These are phyloP conservation scores for Exophiala alcalophila DNA, from an alignment of 2,329 filamentous ascomycete genomes.

Conservation along the genomic window DNA sequence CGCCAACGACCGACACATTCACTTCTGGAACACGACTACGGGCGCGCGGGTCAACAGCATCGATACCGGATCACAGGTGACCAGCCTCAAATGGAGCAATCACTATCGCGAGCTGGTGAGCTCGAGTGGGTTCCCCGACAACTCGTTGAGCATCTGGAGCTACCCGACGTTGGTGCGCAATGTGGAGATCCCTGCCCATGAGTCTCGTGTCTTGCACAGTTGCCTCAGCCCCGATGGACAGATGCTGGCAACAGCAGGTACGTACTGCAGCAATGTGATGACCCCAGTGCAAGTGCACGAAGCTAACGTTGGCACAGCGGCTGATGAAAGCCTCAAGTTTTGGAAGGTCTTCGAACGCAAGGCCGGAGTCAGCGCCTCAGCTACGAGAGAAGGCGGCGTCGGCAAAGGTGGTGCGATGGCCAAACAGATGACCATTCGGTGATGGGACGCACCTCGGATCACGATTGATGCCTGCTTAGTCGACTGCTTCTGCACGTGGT, in stretches of 20 bases:
- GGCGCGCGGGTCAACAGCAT: slow-evolving; percentile 98
- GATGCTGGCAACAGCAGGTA: slow-evolving; percentile 90
- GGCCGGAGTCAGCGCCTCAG: slow-evolving; percentile 65
- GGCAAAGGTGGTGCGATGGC: slow-evolving; percentile 78
- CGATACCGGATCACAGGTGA: slow-evolving; percentile 96
- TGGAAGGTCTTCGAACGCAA: slow-evolving; percentile 99
- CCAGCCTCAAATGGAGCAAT: slow-evolving; percentile 91
- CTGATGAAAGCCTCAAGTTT: slow-evolving; percentile 97
- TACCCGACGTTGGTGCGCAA: slow-evolving; percentile 97
- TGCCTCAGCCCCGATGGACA: slow-evolving; percentile 96
- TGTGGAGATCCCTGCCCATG: slow-evolving; percentile 95
- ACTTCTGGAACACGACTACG: slow-evolving; percentile 99
- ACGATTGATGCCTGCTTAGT: background rate
- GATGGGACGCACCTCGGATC: slow-evolving; percentile 34
- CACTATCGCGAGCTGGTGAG: slow-evolving; percentile 97
- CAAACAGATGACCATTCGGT: slow-evolving; percentile 95
- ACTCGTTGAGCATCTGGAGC: slow-evolving; percentile 98
- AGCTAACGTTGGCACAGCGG: slow-evolving; percentile 53
- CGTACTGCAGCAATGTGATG: slow-evolving; percentile 33
- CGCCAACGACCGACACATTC: slow-evolving; percentile 94
- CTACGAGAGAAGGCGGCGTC: slow-evolving; percentile 62
- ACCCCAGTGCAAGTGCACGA: background rate
- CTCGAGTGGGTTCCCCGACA: slow-evolving; percentile 98
- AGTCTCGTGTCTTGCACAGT: slow-evolving; percentile 94
- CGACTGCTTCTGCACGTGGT: background rate